Conservation (phyloP, 2,329 filamentous ascomycete species). For the Trichoderma cornu-damae region DNA sequence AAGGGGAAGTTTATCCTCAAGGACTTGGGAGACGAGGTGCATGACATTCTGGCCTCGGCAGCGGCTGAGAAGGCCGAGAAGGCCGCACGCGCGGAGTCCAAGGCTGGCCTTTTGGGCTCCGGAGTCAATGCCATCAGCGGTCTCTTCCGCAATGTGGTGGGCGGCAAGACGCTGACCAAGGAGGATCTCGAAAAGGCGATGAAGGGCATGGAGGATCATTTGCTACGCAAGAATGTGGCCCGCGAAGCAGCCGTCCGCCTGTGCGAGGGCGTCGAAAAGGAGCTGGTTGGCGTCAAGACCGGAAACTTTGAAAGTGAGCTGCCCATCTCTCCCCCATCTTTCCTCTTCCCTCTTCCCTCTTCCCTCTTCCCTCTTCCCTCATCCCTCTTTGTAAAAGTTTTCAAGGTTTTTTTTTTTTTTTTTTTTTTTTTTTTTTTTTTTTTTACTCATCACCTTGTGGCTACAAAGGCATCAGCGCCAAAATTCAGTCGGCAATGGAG, state of each 20-base stretch:
- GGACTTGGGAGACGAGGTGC: slow-evolving; percentile 88
- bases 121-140: slow-evolving; percentile 78
- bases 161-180: slow-evolving; percentile 86
- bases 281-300: slow-evolving; percentile 86
- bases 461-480: slow-evolving; percentile 66
- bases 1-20: slow-evolving; percentile 93
- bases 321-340: neutral
- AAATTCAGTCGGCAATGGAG: slow-evolving; percentile 82
- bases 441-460: neutral
- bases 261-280: slow-evolving; percentile 85
- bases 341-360: fast-evolving
- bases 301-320: slow-evolving; percentile 71
- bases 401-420: too few relatives aligned
- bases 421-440: too few relatives aligned
- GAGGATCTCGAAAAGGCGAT: slow-evolving; percentile 87
- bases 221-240: slow-evolving; percentile 93
- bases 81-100: slow-evolving; percentile 41
- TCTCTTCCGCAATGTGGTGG: slow-evolving; percentile 90
- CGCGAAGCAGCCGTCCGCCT: slow-evolving; percentile 87
- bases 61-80: slow-evolving; percentile 55
- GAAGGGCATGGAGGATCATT: slow-evolving; percentile 92
- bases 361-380: too few relatives aligned
- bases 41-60: slow-evolving; percentile 79
- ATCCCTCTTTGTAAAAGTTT: too few relatives aligned
- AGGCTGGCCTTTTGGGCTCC: slow-evolving; percentile 67